Base-by-base conservation (phyloP, 2,329 filamentous ascomycete genomes). In the Bipolaris cookei region DNA sequence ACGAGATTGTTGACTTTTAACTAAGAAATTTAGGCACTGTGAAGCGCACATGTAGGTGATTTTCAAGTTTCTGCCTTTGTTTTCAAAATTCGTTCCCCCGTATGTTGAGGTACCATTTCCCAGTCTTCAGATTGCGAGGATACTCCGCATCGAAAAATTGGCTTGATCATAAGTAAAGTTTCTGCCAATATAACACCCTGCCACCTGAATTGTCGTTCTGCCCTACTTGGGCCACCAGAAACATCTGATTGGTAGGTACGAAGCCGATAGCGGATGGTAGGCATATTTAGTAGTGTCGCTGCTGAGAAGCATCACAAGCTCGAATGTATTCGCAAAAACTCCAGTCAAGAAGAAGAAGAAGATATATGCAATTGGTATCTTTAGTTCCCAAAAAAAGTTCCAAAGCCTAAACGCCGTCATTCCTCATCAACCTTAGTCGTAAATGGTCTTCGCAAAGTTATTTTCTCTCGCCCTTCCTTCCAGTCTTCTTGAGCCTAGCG, bases 401-500 rank as follows among this genome's bases (percentile, higher is more conserved):
- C 32, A 34, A 3, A n/a, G 3, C 35, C 30, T 11, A n/a, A 51
- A 63, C 58, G 51, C 63, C 59, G 13, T 66, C 62, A 35, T 64
- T 46, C 38, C 49, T 63, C 63, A 55, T 65, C 45, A 56, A 32
- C 30, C 47, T 43, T 50, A 39, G 16, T 61, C 58, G 21, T 58
- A 16, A 58, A 45, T 39, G 53, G 46, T 25, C 13, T 35, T 14
- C 16, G 8, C 20, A 18, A 34, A 51, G 0, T 16, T 50, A 73
- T 56, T 69, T 69, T 57, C 72, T 65, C 65, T 75, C 74, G 0
- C 73, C 78, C 66, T 82, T 83, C 47, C 73, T 67, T 4, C 81
- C 80, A 30, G 76, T 79, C 52, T 76, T 77, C 53, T 75, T 75
- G 62, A 84, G 66, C 65, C 78, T 74, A 37, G 63, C 73, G 58